A percentile compares a stretch with the other conserved stretches of the same genome.
phyloP scores from a whole-genome alignment of 768 basidiomycete genomes.

The Leccinum longicurvipes region DNA sequence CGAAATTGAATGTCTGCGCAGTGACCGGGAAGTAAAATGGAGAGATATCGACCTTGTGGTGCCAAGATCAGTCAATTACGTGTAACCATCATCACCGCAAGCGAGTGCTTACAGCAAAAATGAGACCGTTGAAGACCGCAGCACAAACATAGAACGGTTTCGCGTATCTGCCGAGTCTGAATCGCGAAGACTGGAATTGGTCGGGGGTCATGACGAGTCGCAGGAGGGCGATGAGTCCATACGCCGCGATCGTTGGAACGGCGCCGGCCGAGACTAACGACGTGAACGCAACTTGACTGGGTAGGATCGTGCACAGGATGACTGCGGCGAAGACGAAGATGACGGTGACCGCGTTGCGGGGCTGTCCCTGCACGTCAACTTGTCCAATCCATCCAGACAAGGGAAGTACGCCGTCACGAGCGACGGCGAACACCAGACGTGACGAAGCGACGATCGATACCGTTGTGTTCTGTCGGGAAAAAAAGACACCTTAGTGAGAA shows the following conservation, averaged over 20 bases:
- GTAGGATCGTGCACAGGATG: slow-evolving; percentile 83
- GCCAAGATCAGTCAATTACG: slow-evolving; percentile 1
- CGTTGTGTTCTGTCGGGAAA: slow-evolving; percentile 64
- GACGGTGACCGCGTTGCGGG: slow-evolving; percentile 81
- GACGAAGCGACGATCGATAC: slow-evolving; percentile 87
- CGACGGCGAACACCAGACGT: slow-evolving; percentile 86
- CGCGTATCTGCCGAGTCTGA: slow-evolving; percentile 63
- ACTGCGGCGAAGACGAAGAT: slow-evolving; percentile 75
- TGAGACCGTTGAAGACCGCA: slow-evolving; percentile 65
- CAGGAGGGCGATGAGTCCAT: slow-evolving; percentile 75
- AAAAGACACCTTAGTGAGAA: neutral
- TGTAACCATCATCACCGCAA: neutral
- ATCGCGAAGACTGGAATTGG: slow-evolving; percentile 69
- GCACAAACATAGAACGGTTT: slow-evolving; percentile 68
- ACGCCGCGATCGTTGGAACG: slow-evolving; percentile 85
- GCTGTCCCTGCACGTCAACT: slow-evolving; percentile 70
- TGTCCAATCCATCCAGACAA: slow-evolving; percentile 78
- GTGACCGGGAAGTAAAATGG: slow-evolving; percentile 86
- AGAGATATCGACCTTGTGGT: slow-evolving; percentile 67
- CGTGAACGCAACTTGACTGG: slow-evolving; percentile 89
- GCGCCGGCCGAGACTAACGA: slow-evolving; percentile 85
- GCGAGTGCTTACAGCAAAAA: slow-evolving; percentile 61
- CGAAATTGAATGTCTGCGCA: slow-evolving; percentile 79
- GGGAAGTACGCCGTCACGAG: slow-evolving; percentile 91
- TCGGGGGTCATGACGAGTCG: slow-evolving; percentile 76